Evolutionary conservation across 148 eudicot genomes (phyloP), one percentile per base, ranked within the genome.

Genomic region (Camellia lanceoleosa): DNA sequence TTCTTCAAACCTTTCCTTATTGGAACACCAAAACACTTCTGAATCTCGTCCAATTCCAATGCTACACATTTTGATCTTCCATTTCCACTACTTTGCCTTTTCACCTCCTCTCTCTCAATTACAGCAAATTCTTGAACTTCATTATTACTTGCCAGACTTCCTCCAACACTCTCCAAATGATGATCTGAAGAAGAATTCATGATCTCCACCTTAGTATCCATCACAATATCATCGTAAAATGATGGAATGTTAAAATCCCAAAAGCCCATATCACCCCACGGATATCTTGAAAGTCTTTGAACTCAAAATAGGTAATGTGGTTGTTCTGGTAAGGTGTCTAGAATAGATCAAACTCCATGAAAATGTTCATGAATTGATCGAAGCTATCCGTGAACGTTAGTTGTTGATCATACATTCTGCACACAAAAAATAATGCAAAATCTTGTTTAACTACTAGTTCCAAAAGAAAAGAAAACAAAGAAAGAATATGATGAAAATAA

Each of bases 11-110:
- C n/a, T n/a, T n/a, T n/a, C n/a, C n/a, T n/a, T n/a, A n/a, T 96
- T 2, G 99, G 99, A 74, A 86, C 58, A 14, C 92, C 87, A 9
- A 96, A 96, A 73, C 87, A 90, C 78, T 89, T 93, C 73, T 84
- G 80, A 2, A 96, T 87, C 51, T 93, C 99, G 1, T 91, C 94
- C 30, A 88, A 79, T 16, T 79, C 77, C 20, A 96, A 67, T 0
- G 75, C 44, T 20, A 56, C 52, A 0, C 85, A 76, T 47, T 79
- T 87, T 0, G 76, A 9, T 62, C 81, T 82, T 46, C 83, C 82
- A 38, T 4, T 68, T 23, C 54, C 41, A 44, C 79, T 13, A 6
- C 46, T 78, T 43, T 41, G 3, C 54, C 60, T 77, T 41, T 7
- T 55, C 64, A 42, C 18, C 61, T 7, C 44, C 75, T 6, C 42